Percentiles rank a stretch among this genome's conserved stretches.
Conservation (phyloP, 1,139 yeast genomes). For the Casaregolazyma lundiana region DNA sequence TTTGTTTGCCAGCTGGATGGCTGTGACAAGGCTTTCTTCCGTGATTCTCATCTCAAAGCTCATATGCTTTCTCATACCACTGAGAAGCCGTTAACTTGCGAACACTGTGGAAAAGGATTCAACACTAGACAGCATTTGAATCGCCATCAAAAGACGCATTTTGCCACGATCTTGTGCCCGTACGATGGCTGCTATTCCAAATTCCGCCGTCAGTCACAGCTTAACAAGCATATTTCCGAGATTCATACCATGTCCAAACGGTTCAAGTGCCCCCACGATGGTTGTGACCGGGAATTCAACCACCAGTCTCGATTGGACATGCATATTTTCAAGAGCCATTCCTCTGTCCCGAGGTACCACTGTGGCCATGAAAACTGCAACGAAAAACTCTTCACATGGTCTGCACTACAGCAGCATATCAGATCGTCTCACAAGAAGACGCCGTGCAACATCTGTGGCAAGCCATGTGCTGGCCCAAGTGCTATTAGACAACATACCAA, state of each 20-base stretch:
- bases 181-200: slow-evolving; percentile 58
- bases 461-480: slow-evolving; percentile 66
- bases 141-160: slow-evolving; percentile 77
- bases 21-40: slow-evolving; percentile 63
- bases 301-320: slow-evolving; percentile 31
- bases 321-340: slow-evolving; percentile 33
- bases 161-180: slow-evolving; percentile 60
- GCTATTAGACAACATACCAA: slow-evolving; percentile 66
- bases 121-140: slow-evolving; percentile 75
- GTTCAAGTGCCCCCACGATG: slow-evolving; percentile 31
- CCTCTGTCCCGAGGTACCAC: slow-evolving; percentile 27
- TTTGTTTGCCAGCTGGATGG: slow-evolving; percentile 51
- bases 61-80: slow-evolving; percentile 58
- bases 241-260: slow-evolving; percentile 43
- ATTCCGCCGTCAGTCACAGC: slow-evolving; percentile 74
- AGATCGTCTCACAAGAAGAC: slow-evolving; percentile 70
- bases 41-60: slow-evolving; percentile 74
- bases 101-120: slow-evolving; percentile 77
- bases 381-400: slow-evolving; percentile 70
- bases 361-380: slow-evolving; percentile 61
- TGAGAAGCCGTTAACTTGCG: slow-evolving; percentile 70
- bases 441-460: slow-evolving; percentile 63
- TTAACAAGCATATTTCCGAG: slow-evolving; percentile 64
- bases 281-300: slow-evolving; percentile 32
- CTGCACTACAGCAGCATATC: slow-evolving; percentile 67